A percentile compares a stretch with the other conserved stretches of the same genome.
Evolutionary conservation across 2,329 filamentous ascomycete species (phyloP).

Genomic region (Alternaria metachromatica): DNA sequence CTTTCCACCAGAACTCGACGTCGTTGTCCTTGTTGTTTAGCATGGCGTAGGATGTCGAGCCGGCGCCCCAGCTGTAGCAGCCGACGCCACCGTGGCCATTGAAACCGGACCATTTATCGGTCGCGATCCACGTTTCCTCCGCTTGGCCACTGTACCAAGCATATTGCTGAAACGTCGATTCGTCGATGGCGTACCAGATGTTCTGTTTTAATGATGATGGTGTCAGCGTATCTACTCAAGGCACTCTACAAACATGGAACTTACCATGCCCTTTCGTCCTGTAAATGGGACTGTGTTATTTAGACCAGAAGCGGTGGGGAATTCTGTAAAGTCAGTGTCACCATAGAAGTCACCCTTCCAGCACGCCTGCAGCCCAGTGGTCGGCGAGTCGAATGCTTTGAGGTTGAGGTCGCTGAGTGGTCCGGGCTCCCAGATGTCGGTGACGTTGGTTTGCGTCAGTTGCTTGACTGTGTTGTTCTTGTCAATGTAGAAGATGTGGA

Average conservation of each 20-base stretch:
- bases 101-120: conserved; percentile 45
- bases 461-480: conserved; percentile 50
- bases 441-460: conserved; percentile 48
- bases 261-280: conserved; percentile 45
- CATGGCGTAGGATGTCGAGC: conserved; percentile 52
- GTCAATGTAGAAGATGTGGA: conserved; percentile 53
- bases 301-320: conserved; percentile 39
- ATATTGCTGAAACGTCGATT: conserved; percentile 50
- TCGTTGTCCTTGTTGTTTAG: conserved; percentile 49
- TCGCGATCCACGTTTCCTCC: conserved; percentile 41
- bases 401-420: conserved; percentile 73
- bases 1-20: conserved; percentile 55
- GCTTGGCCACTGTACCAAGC: conserved; percentile 50
- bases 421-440: conserved; percentile 50
- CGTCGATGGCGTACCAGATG: conserved; percentile 53
- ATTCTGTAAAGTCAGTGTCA: conserved; percentile 48
- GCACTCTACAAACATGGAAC: neutral
- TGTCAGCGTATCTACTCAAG: neutral
- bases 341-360: conserved; percentile 72
- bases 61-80: conserved; percentile 53
- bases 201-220: conserved; percentile 21
- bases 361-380: conserved; percentile 81
- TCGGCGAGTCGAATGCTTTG: conserved; percentile 88
- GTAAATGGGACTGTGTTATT: conserved; percentile 33
- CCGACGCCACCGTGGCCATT: conserved; percentile 55